Evolutionary conservation across 345 rosid species (phyloP).

Genomic region (Populus nigra): DNA sequence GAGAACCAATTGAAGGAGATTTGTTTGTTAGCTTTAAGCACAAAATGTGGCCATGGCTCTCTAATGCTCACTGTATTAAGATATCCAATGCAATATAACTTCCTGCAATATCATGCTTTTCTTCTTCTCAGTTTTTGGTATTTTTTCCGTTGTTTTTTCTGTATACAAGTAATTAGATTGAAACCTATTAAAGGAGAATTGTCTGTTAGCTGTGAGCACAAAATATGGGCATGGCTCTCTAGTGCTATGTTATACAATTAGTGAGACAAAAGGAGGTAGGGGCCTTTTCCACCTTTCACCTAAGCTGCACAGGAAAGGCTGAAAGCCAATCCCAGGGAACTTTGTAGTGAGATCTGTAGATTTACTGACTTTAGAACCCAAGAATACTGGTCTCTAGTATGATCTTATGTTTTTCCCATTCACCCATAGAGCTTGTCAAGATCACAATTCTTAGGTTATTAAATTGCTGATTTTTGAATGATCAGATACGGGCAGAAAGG

Average conservation of each 20-base stretch:
- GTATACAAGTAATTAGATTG: background rate
- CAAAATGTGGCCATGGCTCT: background rate
- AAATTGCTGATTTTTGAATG: slow-evolving; percentile 19
- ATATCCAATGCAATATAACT: background rate
- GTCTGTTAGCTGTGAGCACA: background rate
- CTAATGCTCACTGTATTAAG: background rate
- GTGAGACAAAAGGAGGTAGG: background rate
- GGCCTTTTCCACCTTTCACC: background rate
- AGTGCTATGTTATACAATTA: background rate
- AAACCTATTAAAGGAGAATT: background rate
- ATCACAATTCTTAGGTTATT: background rate
- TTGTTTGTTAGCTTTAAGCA: background rate
- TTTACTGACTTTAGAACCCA: background rate
- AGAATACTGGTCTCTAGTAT: background rate
- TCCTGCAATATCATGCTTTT: background rate
- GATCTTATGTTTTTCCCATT: background rate
- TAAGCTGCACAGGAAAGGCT: background rate
- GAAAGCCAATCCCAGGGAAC: background rate
- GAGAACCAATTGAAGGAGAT: background rate
- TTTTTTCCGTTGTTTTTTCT: background rate
- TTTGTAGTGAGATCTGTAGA: background rate
- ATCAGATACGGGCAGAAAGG: slow-evolving; percentile 69
- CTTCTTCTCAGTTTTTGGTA: background rate
- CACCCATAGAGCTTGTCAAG: background rate
- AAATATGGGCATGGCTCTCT: background rate